Conservation (phyloP, 2,329 filamentous ascomycete genomes). For the Xylaria sp. region DNA sequence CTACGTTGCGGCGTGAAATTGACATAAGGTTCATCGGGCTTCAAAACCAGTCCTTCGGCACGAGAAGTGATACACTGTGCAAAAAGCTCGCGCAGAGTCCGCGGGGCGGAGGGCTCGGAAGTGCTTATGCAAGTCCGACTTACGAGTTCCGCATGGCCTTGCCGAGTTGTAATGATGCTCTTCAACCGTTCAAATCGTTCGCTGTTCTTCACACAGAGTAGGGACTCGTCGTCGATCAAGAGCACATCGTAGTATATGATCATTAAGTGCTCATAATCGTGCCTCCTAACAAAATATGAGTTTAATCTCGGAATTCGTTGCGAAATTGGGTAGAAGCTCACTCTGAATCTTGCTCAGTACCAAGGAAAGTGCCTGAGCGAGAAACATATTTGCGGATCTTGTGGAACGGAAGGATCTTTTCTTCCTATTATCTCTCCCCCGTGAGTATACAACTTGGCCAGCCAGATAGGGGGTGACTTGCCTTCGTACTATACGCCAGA, state of each 20-base stretch:
- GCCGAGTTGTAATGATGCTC: constrained; percentile 44
- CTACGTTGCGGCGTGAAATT: constrained; percentile 38
- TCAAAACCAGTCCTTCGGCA: constrained; percentile 76
- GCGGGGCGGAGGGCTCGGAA: constrained; percentile 51
- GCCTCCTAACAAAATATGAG: constrained; percentile 36
- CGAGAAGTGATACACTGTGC: constrained; percentile 58
- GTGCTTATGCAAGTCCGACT: constrained; percentile 54
- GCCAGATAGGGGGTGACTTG: constrained; percentile 24
- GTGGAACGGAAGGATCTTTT: constrained; percentile 68
- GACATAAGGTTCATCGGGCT: constrained; percentile 76
- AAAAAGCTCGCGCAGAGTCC: constrained; percentile 58
- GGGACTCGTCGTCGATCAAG: constrained; percentile 48
- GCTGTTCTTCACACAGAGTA: constrained; percentile 49
- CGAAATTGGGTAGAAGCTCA: constrained; percentile 33
- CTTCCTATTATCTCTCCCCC: constrained; percentile 38
- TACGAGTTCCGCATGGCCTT: constrained; percentile 62
- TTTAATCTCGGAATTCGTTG: neutral
- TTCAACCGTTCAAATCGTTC: constrained; percentile 57
- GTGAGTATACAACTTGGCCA: neutral
- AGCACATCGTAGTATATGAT: constrained; percentile 57
- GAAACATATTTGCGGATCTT: constrained; percentile 76
- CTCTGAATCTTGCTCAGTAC: constrained; percentile 64
- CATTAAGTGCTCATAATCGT: constrained; percentile 53
- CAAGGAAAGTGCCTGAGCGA: constrained; percentile 65
- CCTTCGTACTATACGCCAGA: constrained; percentile 66